A percentile compares a stretch with the other conserved stretches of the same genome.
Conservation (phyloP, 768 basidiomycete genomes). For the Boletus pseudopeckii region DNA sequence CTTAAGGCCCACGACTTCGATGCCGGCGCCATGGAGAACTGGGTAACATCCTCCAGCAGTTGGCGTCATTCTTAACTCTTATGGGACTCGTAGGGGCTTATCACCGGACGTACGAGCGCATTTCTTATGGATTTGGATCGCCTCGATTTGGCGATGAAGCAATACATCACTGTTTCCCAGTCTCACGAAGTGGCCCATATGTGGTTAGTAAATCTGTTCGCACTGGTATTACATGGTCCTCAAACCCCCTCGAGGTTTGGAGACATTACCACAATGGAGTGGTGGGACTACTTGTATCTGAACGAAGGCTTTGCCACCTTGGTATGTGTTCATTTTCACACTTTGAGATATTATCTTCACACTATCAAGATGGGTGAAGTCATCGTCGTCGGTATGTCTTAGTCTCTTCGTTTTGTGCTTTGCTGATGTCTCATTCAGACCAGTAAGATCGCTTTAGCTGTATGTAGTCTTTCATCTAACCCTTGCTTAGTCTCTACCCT, state of each 20-base stretch:
- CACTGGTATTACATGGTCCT: not conserved
- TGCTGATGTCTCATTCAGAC: conserved; percentile 37
- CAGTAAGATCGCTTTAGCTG: conserved; percentile 39
- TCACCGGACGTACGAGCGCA: conserved; percentile 81
- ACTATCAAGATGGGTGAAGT: conserved; percentile 76
- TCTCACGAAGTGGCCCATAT: conserved; percentile 87
- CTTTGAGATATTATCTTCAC: not conserved
- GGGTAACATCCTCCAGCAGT: conserved; percentile 38
- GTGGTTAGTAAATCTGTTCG: conserved; percentile 45
- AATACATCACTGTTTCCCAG: conserved; percentile 72
- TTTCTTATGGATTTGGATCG: conserved; percentile 79
- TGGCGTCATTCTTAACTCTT: not conserved
- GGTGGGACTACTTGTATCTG: conserved; percentile 85
- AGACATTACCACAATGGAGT: conserved; percentile 90
- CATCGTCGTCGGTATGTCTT: conserved; percentile 62
- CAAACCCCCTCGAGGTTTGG: conserved; percentile 60
- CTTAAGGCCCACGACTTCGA: conserved; percentile 80
- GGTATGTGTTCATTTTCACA: conserved; percentile 39
- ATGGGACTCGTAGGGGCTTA: conserved; percentile 57
- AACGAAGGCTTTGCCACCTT: conserved; percentile 90
- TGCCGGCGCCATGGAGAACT: conserved; percentile 92
- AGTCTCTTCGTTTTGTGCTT: not conserved
- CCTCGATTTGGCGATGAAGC: conserved; percentile 69
- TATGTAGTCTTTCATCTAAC: not conserved
- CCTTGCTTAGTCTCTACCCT: conserved; percentile 58